Conservation (phyloP, 2,329 filamentous ascomycete species). For the Triangularia setosa region DNA sequence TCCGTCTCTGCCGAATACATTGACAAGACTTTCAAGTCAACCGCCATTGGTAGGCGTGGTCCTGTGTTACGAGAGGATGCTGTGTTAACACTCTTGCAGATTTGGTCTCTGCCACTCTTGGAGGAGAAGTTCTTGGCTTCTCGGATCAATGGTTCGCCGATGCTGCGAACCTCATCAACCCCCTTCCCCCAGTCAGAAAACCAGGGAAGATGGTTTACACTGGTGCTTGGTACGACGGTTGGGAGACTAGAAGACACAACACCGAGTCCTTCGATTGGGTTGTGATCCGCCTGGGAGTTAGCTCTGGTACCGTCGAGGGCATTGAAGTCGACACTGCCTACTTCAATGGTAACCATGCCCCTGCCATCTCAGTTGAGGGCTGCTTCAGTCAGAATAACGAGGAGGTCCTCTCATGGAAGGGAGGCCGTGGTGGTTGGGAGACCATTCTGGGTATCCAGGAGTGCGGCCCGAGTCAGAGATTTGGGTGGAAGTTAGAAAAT, state of each 20-base stretch:
- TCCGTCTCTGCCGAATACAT: slow-evolving; percentile 51
- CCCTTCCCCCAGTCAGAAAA: slow-evolving; percentile 59
- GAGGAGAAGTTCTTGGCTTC: slow-evolving; percentile 60
- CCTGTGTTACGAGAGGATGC: neutral
- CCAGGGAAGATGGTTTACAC: slow-evolving; percentile 66
- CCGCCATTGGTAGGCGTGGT: slow-evolving; percentile 53
- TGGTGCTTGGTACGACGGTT: slow-evolving; percentile 68
- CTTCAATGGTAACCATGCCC: slow-evolving; percentile 80
- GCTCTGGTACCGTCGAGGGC: slow-evolving; percentile 68
- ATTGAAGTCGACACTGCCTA: slow-evolving; percentile 78
- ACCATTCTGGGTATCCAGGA: slow-evolving; percentile 65
- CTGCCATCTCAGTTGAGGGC: slow-evolving; percentile 73
- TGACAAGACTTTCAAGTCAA: slow-evolving; percentile 58
- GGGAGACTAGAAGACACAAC: slow-evolving; percentile 67
- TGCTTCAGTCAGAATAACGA: slow-evolving; percentile 63
- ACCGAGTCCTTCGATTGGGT: slow-evolving; percentile 62
- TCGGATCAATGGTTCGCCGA: slow-evolving; percentile 69
- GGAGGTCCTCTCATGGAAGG: slow-evolving; percentile 61
- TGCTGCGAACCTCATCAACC: slow-evolving; percentile 60
- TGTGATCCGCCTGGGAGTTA: slow-evolving; percentile 61
- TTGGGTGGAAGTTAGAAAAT: slow-evolving; percentile 64
- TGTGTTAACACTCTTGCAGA: slow-evolving; percentile 38
- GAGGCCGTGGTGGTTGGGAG: slow-evolving; percentile 62
- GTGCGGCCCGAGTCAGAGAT: slow-evolving; percentile 69
- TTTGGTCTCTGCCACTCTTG: slow-evolving; percentile 57